Percentiles rank a stretch among this genome's conserved stretches.
Evolutionary conservation across 1,284 basidiomycete genomes (phyloP).

Genomic region (Trametes hirsuta): DNA sequence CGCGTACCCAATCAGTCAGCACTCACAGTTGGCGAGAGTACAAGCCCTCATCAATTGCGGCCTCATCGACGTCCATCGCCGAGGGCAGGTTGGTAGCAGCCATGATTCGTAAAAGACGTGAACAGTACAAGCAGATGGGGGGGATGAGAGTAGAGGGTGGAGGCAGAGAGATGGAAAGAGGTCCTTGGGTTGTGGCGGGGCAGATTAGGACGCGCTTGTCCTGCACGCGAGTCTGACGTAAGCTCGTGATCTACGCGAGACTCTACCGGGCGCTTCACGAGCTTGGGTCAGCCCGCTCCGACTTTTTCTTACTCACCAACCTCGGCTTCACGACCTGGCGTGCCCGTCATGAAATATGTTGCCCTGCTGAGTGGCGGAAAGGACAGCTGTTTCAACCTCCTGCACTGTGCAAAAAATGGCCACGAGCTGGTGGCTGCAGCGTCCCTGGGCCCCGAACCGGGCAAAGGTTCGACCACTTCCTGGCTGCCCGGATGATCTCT

Average conservation of each 20-base stretch:
- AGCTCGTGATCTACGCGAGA: conserved; percentile 13
- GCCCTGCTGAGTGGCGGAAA: conserved; percentile 97
- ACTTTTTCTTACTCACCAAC: neutral
- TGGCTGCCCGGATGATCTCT: conserved; percentile 9
- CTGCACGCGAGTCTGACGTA: conserved; percentile 26
- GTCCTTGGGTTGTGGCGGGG: conserved; percentile 25
- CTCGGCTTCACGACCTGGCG: neutral
- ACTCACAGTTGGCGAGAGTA: conserved; percentile 96
- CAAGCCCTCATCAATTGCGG: conserved; percentile 87
- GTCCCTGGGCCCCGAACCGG: conserved; percentile 81
- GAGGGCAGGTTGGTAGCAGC: conserved; percentile 50
- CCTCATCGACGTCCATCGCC: conserved; percentile 84
- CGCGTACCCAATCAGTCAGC: conserved; percentile 19
- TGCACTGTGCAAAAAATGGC: conserved; percentile 87
- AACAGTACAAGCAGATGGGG: conserved; percentile 13
- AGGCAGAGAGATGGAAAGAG: conserved; percentile 24
- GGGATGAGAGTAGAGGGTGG: conserved; percentile 12
- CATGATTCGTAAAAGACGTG: conserved; percentile 44
- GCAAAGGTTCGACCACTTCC: conserved; percentile 67
- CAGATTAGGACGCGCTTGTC: conserved; percentile 19
- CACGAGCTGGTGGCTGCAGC: conserved; percentile 92
- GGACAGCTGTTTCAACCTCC: conserved; percentile 95
- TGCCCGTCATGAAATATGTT: conserved; percentile 82
- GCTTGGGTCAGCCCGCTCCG: no score
- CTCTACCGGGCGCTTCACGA: conserved; percentile 2